phyloP scores from a whole-genome alignment of 2,329 filamentous ascomycete species.

The Xylariaceae sp. region DNA sequence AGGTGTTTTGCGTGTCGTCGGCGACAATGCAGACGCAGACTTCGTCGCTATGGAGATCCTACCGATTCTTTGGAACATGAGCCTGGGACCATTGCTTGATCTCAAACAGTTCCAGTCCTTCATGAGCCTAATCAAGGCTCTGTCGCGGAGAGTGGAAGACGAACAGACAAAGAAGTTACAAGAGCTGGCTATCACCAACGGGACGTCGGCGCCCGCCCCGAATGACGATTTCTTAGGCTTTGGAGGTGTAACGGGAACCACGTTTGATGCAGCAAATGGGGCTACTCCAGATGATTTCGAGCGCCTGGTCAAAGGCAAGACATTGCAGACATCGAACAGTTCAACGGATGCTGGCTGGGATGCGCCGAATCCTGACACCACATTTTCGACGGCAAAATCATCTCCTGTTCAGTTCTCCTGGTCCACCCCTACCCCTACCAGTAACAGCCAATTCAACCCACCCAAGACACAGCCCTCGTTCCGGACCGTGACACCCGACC shows the following conservation, averaged over 20 bases:
- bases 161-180: conserved; percentile 87
- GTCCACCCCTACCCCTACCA: conserved; percentile 54
- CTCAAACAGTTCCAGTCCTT: conserved; percentile 84
- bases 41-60: conserved; percentile 90
- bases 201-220: conserved; percentile 43
- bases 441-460: conserved; percentile 33
- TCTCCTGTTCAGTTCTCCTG: conserved; percentile 51
- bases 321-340: conserved; percentile 37
- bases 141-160: conserved; percentile 77
- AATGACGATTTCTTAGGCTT: conserved; percentile 69
- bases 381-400: conserved; percentile 35
- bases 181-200: conserved; percentile 63
- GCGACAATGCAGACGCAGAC: conserved; percentile 75
- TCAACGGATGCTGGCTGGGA: conserved; percentile 52
- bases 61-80: conserved; percentile 88
- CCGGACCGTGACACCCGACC: conserved; percentile 57
- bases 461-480: conserved; percentile 42
- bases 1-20: conserved; percentile 78
- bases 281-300: conserved; percentile 75
- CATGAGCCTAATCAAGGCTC: conserved; percentile 79
- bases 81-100: conserved; percentile 81
- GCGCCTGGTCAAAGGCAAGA: conserved; percentile 75
- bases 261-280: conserved; percentile 49
- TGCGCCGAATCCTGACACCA: conserved; percentile 29
- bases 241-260: conserved; percentile 59